Evolutionary conservation across 2,329 filamentous ascomycete genomes (phyloP).

Genomic region (Ilyonectria mors-panacis): DNA sequence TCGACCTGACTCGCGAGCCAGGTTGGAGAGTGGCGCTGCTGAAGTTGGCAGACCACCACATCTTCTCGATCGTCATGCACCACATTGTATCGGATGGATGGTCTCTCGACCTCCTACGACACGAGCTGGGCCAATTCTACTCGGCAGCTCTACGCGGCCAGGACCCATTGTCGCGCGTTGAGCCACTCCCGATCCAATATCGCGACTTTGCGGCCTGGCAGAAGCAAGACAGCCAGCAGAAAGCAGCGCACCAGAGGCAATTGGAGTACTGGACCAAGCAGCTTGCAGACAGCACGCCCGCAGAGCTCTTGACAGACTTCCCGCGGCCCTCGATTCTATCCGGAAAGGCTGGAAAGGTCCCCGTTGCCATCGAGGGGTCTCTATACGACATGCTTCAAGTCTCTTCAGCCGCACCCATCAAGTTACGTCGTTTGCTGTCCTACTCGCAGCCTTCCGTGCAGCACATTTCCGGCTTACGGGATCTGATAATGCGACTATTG

Average conservation of each 20-base stretch:
- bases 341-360: slow-evolving; percentile 16
- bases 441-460: slow-evolving; percentile 42
- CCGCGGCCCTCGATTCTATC: slow-evolving; percentile 24
- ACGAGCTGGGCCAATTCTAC: slow-evolving; percentile 31
- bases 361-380: neutral
- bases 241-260: slow-evolving; percentile 24
- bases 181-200: too few species aligned
- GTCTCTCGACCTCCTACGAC: slow-evolving; percentile 21
- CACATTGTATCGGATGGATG: slow-evolving; percentile 43
- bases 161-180: slow-evolving; percentile 27
- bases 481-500: slow-evolving; percentile 38
- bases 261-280: slow-evolving; percentile 15
- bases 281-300: slow-evolving; percentile 18
- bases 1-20: slow-evolving; percentile 29
- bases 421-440: slow-evolving; percentile 18
- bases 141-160: slow-evolving; percentile 22
- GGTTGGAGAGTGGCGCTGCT: slow-evolving; percentile 30
- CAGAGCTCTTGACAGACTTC: slow-evolving; percentile 17
- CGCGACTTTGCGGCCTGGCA: slow-evolving; percentile 33
- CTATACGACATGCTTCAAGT: neutral
- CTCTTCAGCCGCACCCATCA: slow-evolving; percentile 20
- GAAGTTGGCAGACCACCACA: slow-evolving; percentile 15
- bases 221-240: slow-evolving; percentile 52
- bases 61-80: slow-evolving; percentile 36
- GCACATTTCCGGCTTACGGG: slow-evolving; percentile 46